phyloP scores from a whole-genome alignment of 139 green algal genomes.

The Micromonas commoda region DNA sequence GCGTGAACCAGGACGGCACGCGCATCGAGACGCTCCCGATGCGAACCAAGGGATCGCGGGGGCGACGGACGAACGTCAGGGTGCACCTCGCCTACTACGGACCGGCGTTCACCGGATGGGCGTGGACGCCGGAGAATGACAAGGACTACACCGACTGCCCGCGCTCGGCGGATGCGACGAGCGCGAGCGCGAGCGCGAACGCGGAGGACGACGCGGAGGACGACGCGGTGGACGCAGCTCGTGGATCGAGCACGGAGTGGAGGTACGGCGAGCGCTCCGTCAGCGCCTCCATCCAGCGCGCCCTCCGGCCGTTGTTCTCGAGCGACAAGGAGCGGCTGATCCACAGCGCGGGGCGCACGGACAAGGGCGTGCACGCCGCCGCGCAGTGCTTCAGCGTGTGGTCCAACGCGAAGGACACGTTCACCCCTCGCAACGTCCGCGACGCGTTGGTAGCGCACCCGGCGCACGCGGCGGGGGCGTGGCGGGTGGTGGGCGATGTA shows the following conservation, averaged over 20 bases:
- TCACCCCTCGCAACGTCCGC: background rate
- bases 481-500: background rate
- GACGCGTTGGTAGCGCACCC: background rate
- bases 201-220: background rate
- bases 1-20: background rate
- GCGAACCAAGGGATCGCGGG: too few species aligned
- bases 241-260: background rate
- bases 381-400: background rate
- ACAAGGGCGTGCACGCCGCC: background rate
- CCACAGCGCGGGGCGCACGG: background rate
- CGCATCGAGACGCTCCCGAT: background rate
- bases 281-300: background rate
- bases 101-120: constrained; percentile 7
- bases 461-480: background rate
- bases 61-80: too few species aligned
- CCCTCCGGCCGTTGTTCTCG: background rate
- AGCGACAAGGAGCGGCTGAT: background rate
- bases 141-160: background rate
- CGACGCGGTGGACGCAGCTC: background rate
- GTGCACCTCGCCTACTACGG: background rate
- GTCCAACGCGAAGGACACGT: background rate
- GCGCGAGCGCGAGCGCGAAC: background rate
- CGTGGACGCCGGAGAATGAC: background rate
- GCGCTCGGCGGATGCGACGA: background rate
- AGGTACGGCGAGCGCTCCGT: background rate